Evolutionary conservation across 371 early-diverging fungal genomes (phyloP).

Genomic region (Rhizopus delemar): DNA sequence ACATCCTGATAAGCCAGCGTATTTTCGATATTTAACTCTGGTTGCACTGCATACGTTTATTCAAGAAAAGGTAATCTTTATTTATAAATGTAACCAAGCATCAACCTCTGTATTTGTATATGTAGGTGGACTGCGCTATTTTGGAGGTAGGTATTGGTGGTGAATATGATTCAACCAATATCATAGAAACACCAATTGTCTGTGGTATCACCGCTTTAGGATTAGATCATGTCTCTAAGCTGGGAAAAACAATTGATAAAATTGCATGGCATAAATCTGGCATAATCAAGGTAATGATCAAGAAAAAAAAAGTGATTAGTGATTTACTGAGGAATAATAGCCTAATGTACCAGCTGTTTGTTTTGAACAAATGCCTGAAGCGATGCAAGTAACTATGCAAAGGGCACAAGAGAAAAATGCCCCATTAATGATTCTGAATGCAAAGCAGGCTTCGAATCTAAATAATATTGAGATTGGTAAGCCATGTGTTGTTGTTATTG

Average conservation of each 20-base stretch:
- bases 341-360: slow-evolving; percentile 67
- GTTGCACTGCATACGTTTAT: slow-evolving; percentile 88
- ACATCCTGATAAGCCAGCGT: slow-evolving; percentile 72
- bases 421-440: slow-evolving; percentile 23
- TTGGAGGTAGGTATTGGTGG: slow-evolving; percentile 89
- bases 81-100: background rate
- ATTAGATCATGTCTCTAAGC: slow-evolving; percentile 72
- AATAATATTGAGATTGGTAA: slow-evolving; percentile 24
- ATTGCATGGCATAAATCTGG: slow-evolving; percentile 97
- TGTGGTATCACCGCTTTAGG: slow-evolving; percentile 85
- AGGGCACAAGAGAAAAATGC: slow-evolving; percentile 70
- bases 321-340: slow-evolving; percentile 27
- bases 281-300: slow-evolving; percentile 70
- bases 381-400: slow-evolving; percentile 65
- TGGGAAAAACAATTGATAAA: slow-evolving; percentile 76
- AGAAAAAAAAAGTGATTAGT: background rate
- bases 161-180: slow-evolving; percentile 83
- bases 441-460: slow-evolving; percentile 14
- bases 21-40: slow-evolving; percentile 89
- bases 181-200: slow-evolving; percentile 70
- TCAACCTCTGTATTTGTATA: too few relatives aligned
- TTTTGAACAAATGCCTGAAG: slow-evolving; percentile 70
- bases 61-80: slow-evolving; percentile 59
- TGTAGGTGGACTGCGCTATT: slow-evolving; percentile 72
- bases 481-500: background rate